Base-by-base conservation (phyloP, 495 filamentous ascomycete genomes). In the Neurospora cerealis region DNA sequence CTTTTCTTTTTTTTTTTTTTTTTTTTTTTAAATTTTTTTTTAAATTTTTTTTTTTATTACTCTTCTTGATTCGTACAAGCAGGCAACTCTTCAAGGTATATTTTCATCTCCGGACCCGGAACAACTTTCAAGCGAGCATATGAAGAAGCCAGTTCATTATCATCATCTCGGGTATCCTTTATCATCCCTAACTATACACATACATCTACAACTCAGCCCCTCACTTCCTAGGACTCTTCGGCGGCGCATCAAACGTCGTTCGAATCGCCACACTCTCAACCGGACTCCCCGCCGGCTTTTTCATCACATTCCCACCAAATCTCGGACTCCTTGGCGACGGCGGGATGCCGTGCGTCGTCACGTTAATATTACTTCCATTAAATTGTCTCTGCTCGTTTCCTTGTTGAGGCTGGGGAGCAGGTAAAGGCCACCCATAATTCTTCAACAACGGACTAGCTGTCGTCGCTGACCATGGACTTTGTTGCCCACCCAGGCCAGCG, bases 391-490 rank as follows among this genome's bases (percentile, higher is more conserved):
- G 71, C 40, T 21, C 21, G 11, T 70, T 54, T 54, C 46, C 21
- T 28, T 73, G 69, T 21, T 70, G 74, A 32, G 76, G 74, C 17
- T 78, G 69, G n/a, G 70, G 72, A 9, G 41, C 24, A 69, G 71
- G 74, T 75, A 78, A 76, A 70, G 41, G 72, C 80, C 79, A 79
- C 17, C 40, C 70, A 32, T 75, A 36, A 24, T 77, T 80, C 28
- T 73, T 79, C 21, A 84, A 37, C 15, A 82, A 73, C 0, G 83
- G 83, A 9, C 81, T 84, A 21, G 77, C 74, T 0, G 81, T 80
- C 32, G 80, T 78, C 0, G 75, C 80, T 1, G 81, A 80, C 1
- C 73, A 77, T 10, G 83, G 80, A 38, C 82, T 83, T 66, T 66
- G 40, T 42, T 19, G 40, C 7, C 42, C 42, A 17, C 42, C 19